Evolutionary conservation across 768 basidiomycete genomes (phyloP).

Genomic region (Favolaschia claudopus): DNA sequence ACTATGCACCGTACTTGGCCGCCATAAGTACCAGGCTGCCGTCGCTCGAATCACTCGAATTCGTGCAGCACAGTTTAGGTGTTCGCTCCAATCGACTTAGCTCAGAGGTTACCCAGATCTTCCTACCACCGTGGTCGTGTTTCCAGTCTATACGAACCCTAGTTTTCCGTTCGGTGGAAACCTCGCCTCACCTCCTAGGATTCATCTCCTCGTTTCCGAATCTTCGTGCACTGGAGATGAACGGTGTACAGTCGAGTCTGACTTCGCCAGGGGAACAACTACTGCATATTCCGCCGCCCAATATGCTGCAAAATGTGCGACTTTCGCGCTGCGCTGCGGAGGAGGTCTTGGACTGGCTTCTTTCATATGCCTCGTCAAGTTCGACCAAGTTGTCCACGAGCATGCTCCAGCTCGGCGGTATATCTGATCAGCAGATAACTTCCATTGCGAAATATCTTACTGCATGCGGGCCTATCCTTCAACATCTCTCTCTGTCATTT

Average conservation of each 20-base stretch:
- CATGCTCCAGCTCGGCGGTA: not conserved
- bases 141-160: not conserved
- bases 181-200: not conserved
- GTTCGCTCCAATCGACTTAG: no score
- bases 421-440: not conserved
- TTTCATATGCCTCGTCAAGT: not conserved
- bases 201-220: slow-evolving; percentile 3
- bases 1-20: not conserved
- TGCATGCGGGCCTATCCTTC: not conserved
- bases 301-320: not conserved
- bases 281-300: not conserved
- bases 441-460: not conserved
- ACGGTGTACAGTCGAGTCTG: not conserved
- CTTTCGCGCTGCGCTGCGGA: not conserved
- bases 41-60: not conserved
- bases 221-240: not conserved
- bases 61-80: no score
- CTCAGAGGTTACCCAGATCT: not conserved
- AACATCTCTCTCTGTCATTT: not conserved
- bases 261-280: not conserved
- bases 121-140: not conserved
- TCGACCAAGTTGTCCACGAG: not conserved
- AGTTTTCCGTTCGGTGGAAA: not conserved
- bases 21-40: no score
- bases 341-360: not conserved